Percentiles rank a stretch among this genome's conserved stretches.
These are phyloP conservation scores for Thalia dealbata DNA, from an alignment of 176 grass and related monocot species.

Conservation along the genomic window DNA sequence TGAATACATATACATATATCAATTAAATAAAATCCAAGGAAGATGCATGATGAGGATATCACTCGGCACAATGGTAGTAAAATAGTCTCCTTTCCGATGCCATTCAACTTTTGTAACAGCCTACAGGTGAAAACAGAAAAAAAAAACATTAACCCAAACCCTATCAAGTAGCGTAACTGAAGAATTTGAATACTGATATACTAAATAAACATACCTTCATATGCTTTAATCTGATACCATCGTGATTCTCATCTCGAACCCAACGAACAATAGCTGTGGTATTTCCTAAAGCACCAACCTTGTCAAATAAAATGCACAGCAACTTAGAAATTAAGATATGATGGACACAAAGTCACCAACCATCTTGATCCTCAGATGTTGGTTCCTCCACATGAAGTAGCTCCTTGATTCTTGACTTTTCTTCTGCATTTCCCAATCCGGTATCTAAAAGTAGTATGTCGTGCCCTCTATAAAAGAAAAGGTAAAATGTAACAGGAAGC, in stretches of 20 bases:
- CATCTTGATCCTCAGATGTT: constrained; percentile 38
- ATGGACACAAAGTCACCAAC: constrained; percentile 25
- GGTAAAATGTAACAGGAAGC: neutral
- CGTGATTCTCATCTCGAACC: constrained; percentile 65
- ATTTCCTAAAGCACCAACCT: constrained; percentile 41
- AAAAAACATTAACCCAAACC: neutral
- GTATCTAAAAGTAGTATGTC: constrained; percentile 75
- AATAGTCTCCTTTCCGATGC: constrained; percentile 98
- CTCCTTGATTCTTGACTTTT: constrained; percentile 52
- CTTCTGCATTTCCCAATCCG: constrained; percentile 60
- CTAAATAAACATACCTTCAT: constrained; percentile 45
- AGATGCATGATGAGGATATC: constrained; percentile 64
- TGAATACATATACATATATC: neutral
- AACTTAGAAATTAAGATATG: neutral
- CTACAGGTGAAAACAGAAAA: constrained; percentile 36
- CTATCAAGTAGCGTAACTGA: constrained; percentile 1
- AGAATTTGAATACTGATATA: constrained; percentile 2
- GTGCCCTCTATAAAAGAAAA: constrained; percentile 38
- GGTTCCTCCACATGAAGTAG: constrained; percentile 43
- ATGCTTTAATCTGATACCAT: constrained; percentile 72
- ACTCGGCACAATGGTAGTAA: constrained; percentile 84
- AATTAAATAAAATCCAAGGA: neutral
- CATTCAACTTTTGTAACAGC: constrained; percentile 79
- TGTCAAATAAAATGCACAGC: constrained; percentile 9
- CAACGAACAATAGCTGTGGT: constrained; percentile 69